These are phyloP conservation scores for Myochromella boudieri DNA, from an alignment of 768 basidiomycete species.

Conservation along the genomic window DNA sequence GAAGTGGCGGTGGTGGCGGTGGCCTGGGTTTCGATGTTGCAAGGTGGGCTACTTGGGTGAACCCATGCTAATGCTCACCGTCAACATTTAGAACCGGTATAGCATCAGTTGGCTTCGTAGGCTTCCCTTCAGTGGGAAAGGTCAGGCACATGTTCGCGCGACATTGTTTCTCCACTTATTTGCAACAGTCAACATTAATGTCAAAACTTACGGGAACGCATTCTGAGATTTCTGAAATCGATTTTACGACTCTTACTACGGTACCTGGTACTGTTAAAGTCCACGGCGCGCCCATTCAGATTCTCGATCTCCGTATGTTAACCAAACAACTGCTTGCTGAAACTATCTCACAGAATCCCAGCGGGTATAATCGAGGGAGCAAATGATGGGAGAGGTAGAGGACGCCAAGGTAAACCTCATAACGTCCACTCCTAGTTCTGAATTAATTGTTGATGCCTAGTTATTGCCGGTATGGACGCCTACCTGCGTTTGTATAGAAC, in stretches of 20 bases:
- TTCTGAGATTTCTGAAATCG: constrained; percentile 93
- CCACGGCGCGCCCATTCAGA: constrained; percentile 95
- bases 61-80: no score
- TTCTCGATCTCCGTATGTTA: constrained; percentile 81
- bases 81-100: constrained; percentile 89
- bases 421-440: constrained; percentile 14
- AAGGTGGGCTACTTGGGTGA: constrained; percentile 30
- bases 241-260: constrained; percentile 95
- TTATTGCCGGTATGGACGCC: constrained; percentile 69
- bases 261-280: constrained; percentile 94
- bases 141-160: constrained; percentile 31
- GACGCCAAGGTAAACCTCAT: constrained; percentile 85
- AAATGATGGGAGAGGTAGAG: constrained; percentile 93
- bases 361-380: constrained; percentile 99
- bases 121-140: constrained; percentile 95
- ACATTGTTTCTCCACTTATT: constrained; percentile 1
- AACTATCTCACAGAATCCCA: constrained; percentile 27
- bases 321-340: background rate
- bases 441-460: constrained; percentile 28
- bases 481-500: no score
- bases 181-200: constrained; percentile 81
- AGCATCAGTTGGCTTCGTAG: constrained; percentile 92
- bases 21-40: constrained; percentile 98
- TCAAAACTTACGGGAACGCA: constrained; percentile 95
- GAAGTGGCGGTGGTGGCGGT: constrained; percentile 82